These are phyloP conservation scores for Odontarrhena argentea DNA, from an alignment of 345 rosid genomes.

Conservation along the genomic window DNA sequence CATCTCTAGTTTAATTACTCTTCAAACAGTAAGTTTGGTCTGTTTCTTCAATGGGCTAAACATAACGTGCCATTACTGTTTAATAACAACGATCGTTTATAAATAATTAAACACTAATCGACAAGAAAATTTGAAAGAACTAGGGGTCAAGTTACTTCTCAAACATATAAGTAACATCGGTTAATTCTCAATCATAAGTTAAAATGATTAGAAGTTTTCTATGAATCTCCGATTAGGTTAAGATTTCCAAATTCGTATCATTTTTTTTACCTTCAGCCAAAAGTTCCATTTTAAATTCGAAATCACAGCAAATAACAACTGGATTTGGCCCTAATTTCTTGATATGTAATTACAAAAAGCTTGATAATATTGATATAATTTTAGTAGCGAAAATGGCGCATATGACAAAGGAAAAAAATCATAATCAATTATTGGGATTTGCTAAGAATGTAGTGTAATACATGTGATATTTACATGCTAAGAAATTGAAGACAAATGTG, in stretches of 20 bases:
- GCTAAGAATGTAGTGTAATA: too few species aligned
- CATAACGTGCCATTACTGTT: slow-evolving; percentile 2
- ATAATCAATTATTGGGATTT: too few species aligned
- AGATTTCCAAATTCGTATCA: neutral
- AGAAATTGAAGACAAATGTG: too few species aligned
- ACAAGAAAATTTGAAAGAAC: neutral
- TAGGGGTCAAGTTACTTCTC: neutral
- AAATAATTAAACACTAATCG: slow-evolving; percentile 1
- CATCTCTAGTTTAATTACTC: slow-evolving; percentile 28
- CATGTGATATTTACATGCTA: too few species aligned
- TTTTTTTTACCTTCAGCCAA: neutral
- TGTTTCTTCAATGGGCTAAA: slow-evolving; percentile 10
- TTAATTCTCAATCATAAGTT: neutral
- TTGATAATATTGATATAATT: too few species aligned
- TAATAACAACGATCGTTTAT: neutral
- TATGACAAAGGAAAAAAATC: too few species aligned
- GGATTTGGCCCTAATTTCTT: too few species aligned
- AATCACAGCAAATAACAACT: neutral
- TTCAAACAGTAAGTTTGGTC: slow-evolving; percentile 36
- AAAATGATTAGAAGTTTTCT: neutral
- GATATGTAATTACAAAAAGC: too few species aligned
- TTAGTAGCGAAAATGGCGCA: too few species aligned
- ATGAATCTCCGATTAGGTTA: neutral
- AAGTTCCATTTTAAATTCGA: neutral
- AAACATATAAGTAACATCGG: neutral